Base-by-base conservation (phyloP, 129 eudicot genomes). In the Artemisia argyi region DNA sequence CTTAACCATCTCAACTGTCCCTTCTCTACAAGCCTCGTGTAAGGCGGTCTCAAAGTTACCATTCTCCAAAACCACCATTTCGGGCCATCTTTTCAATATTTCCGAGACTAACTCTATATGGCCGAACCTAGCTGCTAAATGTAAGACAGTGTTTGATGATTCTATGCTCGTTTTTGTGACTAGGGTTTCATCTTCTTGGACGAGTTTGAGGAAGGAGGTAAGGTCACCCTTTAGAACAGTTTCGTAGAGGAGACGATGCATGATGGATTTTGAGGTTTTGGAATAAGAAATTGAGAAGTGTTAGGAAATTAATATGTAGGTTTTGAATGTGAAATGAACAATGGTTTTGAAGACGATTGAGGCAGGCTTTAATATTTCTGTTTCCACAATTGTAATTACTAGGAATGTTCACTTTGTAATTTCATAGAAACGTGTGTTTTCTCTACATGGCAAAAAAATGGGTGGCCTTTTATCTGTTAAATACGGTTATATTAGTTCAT, bases 11-110 rank as follows among this genome's bases (percentile, higher is more conserved):
- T 66, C 75, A 19, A 80, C 64, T n/a, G 74, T 32, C 52, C 91
- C 91, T 80, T 83, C 85, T 61, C 79, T 73, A 47, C 91, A 86
- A 32, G 91, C 91, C 64, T 80, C 85, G 7, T 86, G 83, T 73
- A 86, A 46, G 2, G 88, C 75, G 0, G 91, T 86, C 83, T 86
- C 88, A 46, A 80, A 18, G 6, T 83, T 83, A 3, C 50, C 14
- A 18, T 86, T 86, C 71, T 80, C 91, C n/a, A 60, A 66, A 2
- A 5, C 15, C 53, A 74, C 85, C 80, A 83, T 26, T n/a, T 83
- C 82, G 1, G 88, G 91, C 7, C 81, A 68, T 46, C 68, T 1
- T 2, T 68, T 78, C 30, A 76, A 1, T 5, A 86, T 75, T 76
- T 86, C 85, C 18, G 17, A 5, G 9, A 58, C 88, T 57, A 83